phyloP scores from a whole-genome alignment of 192 early-diverging fungal genomes.

The Gonapodya sp. region DNA sequence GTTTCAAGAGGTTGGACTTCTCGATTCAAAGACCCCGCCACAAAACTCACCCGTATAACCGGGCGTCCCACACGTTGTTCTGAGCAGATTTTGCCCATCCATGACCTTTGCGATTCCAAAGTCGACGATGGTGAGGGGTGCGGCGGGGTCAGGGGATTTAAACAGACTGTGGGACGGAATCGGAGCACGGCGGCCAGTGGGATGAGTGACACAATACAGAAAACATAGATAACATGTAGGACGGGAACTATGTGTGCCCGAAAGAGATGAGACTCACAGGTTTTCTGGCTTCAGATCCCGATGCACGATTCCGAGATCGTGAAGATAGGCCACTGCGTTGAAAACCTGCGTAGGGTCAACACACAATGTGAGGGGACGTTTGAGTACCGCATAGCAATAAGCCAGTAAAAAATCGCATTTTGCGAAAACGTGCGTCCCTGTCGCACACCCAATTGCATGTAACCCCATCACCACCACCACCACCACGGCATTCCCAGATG shows the following conservation, averaged over 20 bases:
- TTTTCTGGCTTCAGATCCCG: constrained; percentile 91
- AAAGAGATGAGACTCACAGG: constrained; percentile 11
- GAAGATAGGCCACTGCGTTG: constrained; percentile 51
- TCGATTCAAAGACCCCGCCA: too few species aligned
- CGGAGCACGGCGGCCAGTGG: neutral
- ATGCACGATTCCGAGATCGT: constrained; percentile 72
- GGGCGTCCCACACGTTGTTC: neutral
- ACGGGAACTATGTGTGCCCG: constrained; percentile 15
- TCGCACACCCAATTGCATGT: too few species aligned
- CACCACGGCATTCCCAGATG: too few species aligned
- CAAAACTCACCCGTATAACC: neutral
- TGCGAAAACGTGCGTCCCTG: too few species aligned
- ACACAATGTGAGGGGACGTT: neutral
- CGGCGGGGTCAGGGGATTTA: neutral
- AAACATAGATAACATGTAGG: neutral
- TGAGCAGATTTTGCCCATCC: neutral
- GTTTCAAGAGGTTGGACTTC: neutral
- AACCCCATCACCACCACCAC: too few species aligned
- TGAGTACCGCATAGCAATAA: too few species aligned
- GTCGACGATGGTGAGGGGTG: neutral
- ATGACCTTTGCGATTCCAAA: constrained; percentile 4
- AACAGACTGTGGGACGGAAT: neutral
- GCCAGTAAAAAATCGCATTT: too few species aligned
- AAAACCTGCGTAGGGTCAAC: neutral
- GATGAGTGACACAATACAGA: too few species aligned